Evolutionary conservation across 192 early-diverging fungal genomes (phyloP), one percentile per base, ranked within the genome.

Genomic region (Backusella macrospora): DNA sequence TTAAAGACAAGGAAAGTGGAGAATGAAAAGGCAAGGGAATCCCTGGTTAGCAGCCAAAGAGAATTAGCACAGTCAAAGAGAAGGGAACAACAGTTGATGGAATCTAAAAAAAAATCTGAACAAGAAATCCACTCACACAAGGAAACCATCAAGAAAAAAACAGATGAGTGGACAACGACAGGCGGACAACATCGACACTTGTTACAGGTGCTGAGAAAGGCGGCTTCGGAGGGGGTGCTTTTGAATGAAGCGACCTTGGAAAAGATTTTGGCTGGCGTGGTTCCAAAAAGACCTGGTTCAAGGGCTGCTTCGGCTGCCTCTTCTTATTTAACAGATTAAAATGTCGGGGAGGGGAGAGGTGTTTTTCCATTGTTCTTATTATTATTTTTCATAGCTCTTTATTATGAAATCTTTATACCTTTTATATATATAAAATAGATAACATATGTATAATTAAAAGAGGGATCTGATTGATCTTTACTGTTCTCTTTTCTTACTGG

Each of bases 1-100:
- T 65, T 90, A 62, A 90, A 88, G 70, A 81, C 88, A 10, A 87
- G 92, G 67, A 86, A 88, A 55, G 81, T 83, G 47, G 90, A 92
- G 59, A 73, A 84, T 0, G 83, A 90, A 37, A 76, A 79, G 9
- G 78, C 82, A 52, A 82, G 90, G 65, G 87, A 89, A 29, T 71
- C 84, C 68, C 80, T 84, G 23, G 80, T 79, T 9, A 70, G 71
- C 21, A 76, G 74, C 26, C 80, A 86, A 62, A 81, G 78, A 34
- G 87, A 90, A 73, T 77, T 90, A 40, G 77, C 82, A 34, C 86
- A 83, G 7, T 72, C 89, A 7, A 78, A 83, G 23, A 73, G 84
- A 6, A 78, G 81, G 4, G 88, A 88, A 76, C 71, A 77, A n/a
- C 74, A 73, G 6, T 26, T 78, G 7, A 26, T 23, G 3, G 81